These are phyloP conservation scores for Oidium heveae DNA, from an alignment of 2,329 filamentous ascomycete species.

Conservation along the genomic window DNA sequence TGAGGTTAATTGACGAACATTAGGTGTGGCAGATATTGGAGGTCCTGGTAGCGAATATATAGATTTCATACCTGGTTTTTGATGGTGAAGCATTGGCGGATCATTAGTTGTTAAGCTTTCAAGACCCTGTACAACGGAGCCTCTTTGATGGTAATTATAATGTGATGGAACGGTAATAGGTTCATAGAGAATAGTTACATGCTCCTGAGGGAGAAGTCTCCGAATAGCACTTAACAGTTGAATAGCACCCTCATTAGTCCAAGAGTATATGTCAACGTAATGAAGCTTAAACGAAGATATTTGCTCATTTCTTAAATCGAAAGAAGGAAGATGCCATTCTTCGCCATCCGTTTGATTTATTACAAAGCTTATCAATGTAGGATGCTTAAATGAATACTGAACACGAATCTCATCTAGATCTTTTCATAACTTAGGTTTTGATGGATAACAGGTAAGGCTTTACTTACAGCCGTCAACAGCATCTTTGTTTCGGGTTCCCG, in stretches of 20 bases:
- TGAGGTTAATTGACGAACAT: constrained; percentile 16
- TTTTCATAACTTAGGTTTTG: too few species aligned
- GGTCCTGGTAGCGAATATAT: constrained; percentile 13
- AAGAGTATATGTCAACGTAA: constrained; percentile 56
- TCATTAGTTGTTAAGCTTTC: constrained; percentile 45
- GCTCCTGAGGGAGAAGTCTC: constrained; percentile 33
- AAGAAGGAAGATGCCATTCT: constrained; percentile 53
- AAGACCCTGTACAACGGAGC: constrained; percentile 50
- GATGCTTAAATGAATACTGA: too few species aligned
- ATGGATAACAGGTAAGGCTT: too few species aligned
- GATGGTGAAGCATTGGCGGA: constrained; percentile 19
- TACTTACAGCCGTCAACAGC: too few species aligned
- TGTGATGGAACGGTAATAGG: constrained; percentile 25
- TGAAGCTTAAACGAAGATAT: constrained; percentile 61
- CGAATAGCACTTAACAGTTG: constrained; percentile 44
- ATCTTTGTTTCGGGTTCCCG: too few species aligned
- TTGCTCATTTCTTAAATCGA: constrained; percentile 45
- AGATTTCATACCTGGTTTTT: constrained; percentile 6
- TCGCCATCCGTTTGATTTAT: too few species aligned
- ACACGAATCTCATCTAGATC: too few species aligned
- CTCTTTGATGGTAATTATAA: constrained; percentile 30
- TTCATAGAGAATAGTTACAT: constrained; percentile 39
- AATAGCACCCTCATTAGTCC: constrained; percentile 46
- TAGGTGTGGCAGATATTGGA: constrained; percentile 15
- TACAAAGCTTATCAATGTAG: too few species aligned